Conservation (phyloP, 495 filamentous ascomycete species). For the Lepidopterella palustris region DNA sequence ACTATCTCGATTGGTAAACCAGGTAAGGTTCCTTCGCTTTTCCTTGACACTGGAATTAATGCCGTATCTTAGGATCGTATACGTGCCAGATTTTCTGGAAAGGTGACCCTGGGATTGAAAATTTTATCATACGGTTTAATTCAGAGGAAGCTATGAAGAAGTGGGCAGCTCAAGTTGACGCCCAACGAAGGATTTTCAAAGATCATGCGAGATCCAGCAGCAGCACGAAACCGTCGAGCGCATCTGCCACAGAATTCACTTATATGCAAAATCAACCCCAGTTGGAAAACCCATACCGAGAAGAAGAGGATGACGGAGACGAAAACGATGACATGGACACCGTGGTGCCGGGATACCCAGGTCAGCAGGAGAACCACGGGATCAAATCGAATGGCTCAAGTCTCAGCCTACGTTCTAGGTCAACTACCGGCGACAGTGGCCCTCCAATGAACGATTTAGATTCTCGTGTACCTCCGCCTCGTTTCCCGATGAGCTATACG, state of each 20-base stretch:
- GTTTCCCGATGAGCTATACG: slow-evolving; percentile 58
- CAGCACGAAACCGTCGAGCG: slow-evolving; percentile 48
- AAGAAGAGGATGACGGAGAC: slow-evolving; percentile 65
- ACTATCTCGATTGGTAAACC: slow-evolving; percentile 74
- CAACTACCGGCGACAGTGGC: slow-evolving; percentile 67
- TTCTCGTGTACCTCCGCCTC: slow-evolving; percentile 53
- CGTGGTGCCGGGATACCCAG: slow-evolving; percentile 35
- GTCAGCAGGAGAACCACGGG: slow-evolving; percentile 18
- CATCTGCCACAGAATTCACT: slow-evolving; percentile 68
- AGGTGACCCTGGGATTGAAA: slow-evolving; percentile 91
- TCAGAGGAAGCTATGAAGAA: slow-evolving; percentile 89
- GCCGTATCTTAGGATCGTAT: slow-evolving; percentile 60
- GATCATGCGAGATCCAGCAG: slow-evolving; percentile 41
- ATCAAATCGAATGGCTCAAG: slow-evolving; percentile 58
- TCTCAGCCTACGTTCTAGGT: slow-evolving; percentile 71
- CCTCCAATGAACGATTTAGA: slow-evolving; percentile 42
- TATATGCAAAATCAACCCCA: slow-evolving; percentile 63
- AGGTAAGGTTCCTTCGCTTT: slow-evolving; percentile 47
- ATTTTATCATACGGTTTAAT: slow-evolving; percentile 85
- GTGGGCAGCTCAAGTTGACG: slow-evolving; percentile 64
- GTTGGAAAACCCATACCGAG: slow-evolving; percentile 70
- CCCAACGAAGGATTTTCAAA: slow-evolving; percentile 50
- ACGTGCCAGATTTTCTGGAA: slow-evolving; percentile 98
- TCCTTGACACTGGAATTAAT: background rate
- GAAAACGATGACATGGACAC: slow-evolving; percentile 34